phyloP scores from a whole-genome alignment of 2,329 filamentous ascomycete species.

The Diplodia corticola region DNA sequence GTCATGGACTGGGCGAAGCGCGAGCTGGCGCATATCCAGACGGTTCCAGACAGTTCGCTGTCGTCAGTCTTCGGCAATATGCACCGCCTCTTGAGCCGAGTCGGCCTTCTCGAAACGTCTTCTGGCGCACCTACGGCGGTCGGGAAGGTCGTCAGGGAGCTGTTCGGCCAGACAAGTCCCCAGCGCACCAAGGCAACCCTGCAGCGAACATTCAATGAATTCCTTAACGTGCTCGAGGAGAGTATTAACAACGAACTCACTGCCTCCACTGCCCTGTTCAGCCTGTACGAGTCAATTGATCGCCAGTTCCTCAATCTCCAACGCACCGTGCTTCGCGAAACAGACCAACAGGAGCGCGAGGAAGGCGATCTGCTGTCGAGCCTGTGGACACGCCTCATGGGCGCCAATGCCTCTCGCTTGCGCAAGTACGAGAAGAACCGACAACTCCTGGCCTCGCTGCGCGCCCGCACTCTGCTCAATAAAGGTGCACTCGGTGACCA shows the following conservation, averaged over 20 bases:
- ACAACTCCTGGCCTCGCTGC: conserved; percentile 72
- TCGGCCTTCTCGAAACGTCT: conserved; percentile 46
- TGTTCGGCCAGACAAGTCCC: conserved; percentile 78
- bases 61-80: conserved; percentile 81
- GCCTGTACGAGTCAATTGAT: conserved; percentile 89
- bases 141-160: conserved; percentile 65
- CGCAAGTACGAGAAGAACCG: conserved; percentile 92
- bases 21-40: conserved; percentile 71
- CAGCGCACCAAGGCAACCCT: conserved; percentile 80
- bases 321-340: conserved; percentile 80
- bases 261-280: conserved; percentile 77
- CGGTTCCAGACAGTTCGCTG: conserved; percentile 61
- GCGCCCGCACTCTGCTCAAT: conserved; percentile 80
- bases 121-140: conserved; percentile 62
- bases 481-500: conserved; percentile 85
- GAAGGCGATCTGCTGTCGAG: conserved; percentile 80
- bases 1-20: conserved; percentile 96
- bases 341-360: conserved; percentile 74
- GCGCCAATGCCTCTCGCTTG: conserved; percentile 71
- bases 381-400: conserved; percentile 84
- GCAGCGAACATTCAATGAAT: conserved; percentile 84
- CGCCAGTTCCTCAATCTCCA: conserved; percentile 86
- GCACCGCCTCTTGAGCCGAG: conserved; percentile 70
- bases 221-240: conserved; percentile 83
- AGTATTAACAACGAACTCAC: conserved; percentile 82